Percentiles rank a stretch among this genome's conserved stretches.
These are phyloP conservation scores for Dendrocalamus sinicus DNA, from an alignment of 176 grass and related monocot species.

Conservation along the genomic window DNA sequence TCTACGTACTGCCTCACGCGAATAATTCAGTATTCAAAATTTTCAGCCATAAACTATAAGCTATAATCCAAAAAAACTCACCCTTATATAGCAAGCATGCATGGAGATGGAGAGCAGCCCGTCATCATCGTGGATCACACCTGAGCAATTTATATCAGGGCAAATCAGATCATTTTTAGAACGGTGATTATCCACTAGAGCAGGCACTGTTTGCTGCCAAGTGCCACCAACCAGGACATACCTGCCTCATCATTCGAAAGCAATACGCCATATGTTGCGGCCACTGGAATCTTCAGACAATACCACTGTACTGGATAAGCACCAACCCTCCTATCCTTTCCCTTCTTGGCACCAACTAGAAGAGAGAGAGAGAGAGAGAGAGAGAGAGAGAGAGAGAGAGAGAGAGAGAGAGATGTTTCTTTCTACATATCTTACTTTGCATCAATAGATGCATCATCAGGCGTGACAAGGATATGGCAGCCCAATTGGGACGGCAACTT, in stretches of 20 bases:
- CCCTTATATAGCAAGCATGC: too few relatives aligned
- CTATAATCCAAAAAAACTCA: too few relatives aligned
- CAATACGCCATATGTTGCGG: background rate
- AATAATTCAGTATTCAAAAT: too few relatives aligned
- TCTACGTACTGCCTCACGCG: too few relatives aligned
- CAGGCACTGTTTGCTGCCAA: background rate
- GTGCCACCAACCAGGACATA: constrained; percentile 28
- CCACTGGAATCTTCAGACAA: constrained; percentile 17
- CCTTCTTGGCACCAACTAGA: constrained; percentile 13
- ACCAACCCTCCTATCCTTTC: background rate
- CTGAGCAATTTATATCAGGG: too few relatives aligned
- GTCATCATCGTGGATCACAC: too few relatives aligned
- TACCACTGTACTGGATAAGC: constrained; percentile 2
- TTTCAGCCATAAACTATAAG: too few relatives aligned
- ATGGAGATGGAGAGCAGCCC: too few relatives aligned
- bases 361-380: background rate
- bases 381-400: background rate
- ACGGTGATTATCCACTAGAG: constrained; percentile 24
- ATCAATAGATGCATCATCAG: background rate
- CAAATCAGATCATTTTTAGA: too few relatives aligned
- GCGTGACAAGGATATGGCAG: constrained; percentile 27
- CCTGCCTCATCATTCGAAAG: background rate
- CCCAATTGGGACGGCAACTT: constrained; percentile 13
- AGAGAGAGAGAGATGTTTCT: background rate
- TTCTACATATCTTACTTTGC: constrained; percentile 1